phyloP scores from a whole-genome alignment of 2,329 filamentous ascomycete genomes.

The Hypoxylon sp. region DNA sequence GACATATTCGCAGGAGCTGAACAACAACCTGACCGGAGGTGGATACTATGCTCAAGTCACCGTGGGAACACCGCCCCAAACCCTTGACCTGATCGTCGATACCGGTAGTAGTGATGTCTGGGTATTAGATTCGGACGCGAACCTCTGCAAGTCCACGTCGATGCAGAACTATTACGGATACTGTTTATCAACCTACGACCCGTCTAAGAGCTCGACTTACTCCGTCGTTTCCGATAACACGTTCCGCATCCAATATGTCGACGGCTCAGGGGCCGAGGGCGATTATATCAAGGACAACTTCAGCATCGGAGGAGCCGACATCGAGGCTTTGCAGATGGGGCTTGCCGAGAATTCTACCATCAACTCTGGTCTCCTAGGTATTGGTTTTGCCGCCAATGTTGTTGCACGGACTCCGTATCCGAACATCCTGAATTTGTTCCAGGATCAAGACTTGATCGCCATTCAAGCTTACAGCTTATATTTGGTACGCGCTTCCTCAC shows the following conservation, averaged over 20 bases:
- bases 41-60: conserved; percentile 70
- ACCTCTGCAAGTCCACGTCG: conserved; percentile 57
- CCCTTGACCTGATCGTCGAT: conserved; percentile 69
- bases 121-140: conserved; percentile 61
- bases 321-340: conserved; percentile 69
- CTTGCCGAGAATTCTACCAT: conserved; percentile 65
- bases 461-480: conserved; percentile 78
- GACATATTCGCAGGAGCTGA: conserved; percentile 58
- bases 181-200: conserved; percentile 62
- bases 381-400: conserved; percentile 69
- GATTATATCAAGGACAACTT: conserved; percentile 72
- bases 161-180: conserved; percentile 56
- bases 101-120: conserved; percentile 76
- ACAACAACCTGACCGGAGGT: conserved; percentile 69
- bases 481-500: conserved; percentile 58
- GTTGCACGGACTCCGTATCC: conserved; percentile 62
- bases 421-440: conserved; percentile 76
- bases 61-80: conserved; percentile 72
- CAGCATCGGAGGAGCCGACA: conserved; percentile 63
- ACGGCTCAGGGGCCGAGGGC: conserved; percentile 67
- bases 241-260: conserved; percentile 75
- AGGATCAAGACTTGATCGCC: conserved; percentile 72
- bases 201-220: conserved; percentile 64
- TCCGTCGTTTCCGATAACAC: conserved; percentile 58
- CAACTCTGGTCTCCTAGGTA: conserved; percentile 70